Percentiles rank a stretch among this genome's conserved stretches.
Conservation (phyloP, 306 rosid genomes). For the Citrullus mucosospermus region DNA sequence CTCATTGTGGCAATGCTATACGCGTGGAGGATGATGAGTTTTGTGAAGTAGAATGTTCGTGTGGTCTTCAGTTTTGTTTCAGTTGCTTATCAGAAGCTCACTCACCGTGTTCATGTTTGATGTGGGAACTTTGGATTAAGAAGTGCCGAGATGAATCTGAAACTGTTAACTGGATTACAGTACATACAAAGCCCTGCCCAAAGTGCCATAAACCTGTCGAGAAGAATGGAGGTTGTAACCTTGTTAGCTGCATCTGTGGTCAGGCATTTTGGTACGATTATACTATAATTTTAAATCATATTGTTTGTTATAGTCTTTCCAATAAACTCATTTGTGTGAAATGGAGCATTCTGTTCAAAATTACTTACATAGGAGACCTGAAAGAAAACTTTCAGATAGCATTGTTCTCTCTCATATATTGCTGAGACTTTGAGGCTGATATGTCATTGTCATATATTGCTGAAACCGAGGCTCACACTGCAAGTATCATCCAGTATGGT, state of each 20-base stretch:
- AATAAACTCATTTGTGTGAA: not conserved
- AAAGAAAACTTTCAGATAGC: not conserved
- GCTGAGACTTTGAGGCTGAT: conserved; percentile 1
- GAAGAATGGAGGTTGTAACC: conserved; percentile 99
- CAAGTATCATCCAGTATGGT: not conserved
- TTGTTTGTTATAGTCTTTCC: not conserved
- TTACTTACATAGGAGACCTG: not conserved
- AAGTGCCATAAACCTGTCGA: conserved; percentile 93
- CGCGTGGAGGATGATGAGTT: conserved; percentile 63
- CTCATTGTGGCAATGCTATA: conserved; percentile 95
- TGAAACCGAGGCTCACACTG: not conserved
- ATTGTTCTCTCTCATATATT: not conserved
- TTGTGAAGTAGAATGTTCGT: conserved; percentile 90
- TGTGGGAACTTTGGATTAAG: conserved; percentile 95
- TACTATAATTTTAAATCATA: not conserved
- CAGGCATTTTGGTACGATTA: conserved; percentile 86
- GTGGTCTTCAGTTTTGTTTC: conserved; percentile 88
- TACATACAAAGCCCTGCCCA: conserved; percentile 88
- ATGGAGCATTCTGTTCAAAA: not conserved
- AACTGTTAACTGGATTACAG: conserved; percentile 96
- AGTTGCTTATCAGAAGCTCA: conserved; percentile 71
- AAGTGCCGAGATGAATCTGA: conserved; percentile 97
- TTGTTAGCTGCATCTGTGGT: conserved; percentile 90
- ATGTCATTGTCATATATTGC: not conserved
- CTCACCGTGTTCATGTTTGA: conserved; percentile 89